Evolutionary conservation across 805 yeast species (phyloP).

Genomic region (Ogataea salicorniae): DNA sequence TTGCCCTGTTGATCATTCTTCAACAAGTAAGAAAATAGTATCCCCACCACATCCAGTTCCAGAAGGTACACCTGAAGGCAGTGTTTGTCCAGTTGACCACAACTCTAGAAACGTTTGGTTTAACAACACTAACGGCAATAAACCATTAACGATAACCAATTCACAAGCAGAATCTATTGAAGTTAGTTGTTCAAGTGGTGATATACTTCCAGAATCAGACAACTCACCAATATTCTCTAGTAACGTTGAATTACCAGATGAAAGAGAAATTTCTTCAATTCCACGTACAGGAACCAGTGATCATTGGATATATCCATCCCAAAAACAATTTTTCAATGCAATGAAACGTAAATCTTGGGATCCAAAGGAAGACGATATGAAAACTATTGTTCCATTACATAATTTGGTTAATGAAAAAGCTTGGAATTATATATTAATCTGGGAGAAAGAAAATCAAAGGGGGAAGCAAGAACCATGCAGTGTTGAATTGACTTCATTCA

Average conservation of each 20-base stretch:
- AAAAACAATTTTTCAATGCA: slow-evolving; percentile 89
- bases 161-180: slow-evolving; percentile 36
- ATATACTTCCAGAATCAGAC: slow-evolving; percentile 34
- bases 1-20: slow-evolving; percentile 4
- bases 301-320: slow-evolving; percentile 95
- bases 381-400: slow-evolving; percentile 87
- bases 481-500: slow-evolving; percentile 74
- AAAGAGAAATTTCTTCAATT: slow-evolving; percentile 72
- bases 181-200: slow-evolving; percentile 27
- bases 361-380: slow-evolving; percentile 80
- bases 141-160: slow-evolving; percentile 12
- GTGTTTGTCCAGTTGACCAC: slow-evolving; percentile 36
- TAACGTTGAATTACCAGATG: slow-evolving; percentile 51
- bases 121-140: slow-evolving; percentile 4
- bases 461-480: slow-evolving; percentile 75
- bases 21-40: neutral
- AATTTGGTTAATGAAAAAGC: slow-evolving; percentile 91
- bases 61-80: slow-evolving; percentile 19
- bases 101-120: slow-evolving; percentile 35
- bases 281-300: slow-evolving; percentile 65
- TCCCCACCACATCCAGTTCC: slow-evolving; percentile 6
- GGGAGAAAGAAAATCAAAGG: slow-evolving; percentile 62
- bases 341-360: slow-evolving; percentile 89
- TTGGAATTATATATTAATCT: slow-evolving; percentile 74
- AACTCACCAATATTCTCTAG: slow-evolving; percentile 28